Evolutionary conservation across 306 rosid genomes (phyloP).

Genomic region (Alnus rubra): DNA sequence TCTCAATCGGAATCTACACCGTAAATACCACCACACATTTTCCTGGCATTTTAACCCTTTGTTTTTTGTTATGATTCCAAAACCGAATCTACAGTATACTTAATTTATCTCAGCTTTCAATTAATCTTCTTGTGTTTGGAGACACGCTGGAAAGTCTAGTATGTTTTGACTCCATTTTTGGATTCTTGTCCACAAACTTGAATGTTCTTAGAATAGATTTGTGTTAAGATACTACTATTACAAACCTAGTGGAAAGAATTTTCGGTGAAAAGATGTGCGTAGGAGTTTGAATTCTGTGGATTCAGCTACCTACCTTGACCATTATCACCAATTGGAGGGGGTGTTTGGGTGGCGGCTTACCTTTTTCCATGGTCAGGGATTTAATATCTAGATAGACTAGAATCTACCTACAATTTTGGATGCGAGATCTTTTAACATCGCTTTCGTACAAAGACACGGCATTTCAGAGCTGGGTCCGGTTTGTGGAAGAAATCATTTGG

Average conservation of each 20-base stretch:
- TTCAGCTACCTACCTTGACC: slow-evolving; percentile 39
- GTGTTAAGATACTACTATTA: background rate
- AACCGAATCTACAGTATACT: background rate
- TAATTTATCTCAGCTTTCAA: background rate
- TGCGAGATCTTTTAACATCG: slow-evolving; percentile 26
- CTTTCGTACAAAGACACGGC: slow-evolving; percentile 42
- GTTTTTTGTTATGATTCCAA: slow-evolving; percentile 35
- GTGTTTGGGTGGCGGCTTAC: slow-evolving; percentile 36
- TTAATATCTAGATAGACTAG: slow-evolving; percentile 25
- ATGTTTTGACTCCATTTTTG: slow-evolving; percentile 20
- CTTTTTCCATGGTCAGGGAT: slow-evolving; percentile 10
- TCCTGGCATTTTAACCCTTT: slow-evolving; percentile 23
- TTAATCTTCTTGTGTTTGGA: slow-evolving; percentile 22
- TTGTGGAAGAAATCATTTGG: slow-evolving; percentile 2
- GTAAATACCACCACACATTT: slow-evolving; percentile 37
- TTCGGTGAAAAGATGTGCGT: background rate
- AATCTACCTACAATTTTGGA: slow-evolving; percentile 24
- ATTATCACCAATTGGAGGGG: slow-evolving; percentile 32
- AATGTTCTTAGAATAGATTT: background rate
- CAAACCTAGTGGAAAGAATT: background rate
- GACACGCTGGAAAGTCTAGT: background rate
- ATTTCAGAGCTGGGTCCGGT: slow-evolving; percentile 16
- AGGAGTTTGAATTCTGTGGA: slow-evolving; percentile 24
- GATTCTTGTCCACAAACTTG: slow-evolving; percentile 8
- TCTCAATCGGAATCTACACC: background rate